Evolutionary conservation across 2,329 filamentous ascomycete genomes (phyloP).

Genomic region (Penicillium crustosum): DNA sequence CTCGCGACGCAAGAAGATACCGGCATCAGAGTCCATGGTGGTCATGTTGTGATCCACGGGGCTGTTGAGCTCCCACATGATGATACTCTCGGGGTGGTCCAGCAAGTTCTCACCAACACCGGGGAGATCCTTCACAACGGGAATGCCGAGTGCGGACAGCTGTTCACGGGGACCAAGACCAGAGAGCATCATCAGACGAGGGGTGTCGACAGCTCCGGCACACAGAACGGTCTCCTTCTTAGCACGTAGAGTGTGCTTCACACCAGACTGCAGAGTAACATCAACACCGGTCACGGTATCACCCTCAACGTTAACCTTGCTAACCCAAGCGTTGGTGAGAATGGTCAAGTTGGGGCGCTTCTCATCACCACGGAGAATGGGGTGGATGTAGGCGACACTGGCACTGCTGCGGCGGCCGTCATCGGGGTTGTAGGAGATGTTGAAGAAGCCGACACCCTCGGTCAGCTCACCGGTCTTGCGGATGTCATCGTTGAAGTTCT

Average conservation of each 20-base stretch:
- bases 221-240: conserved; percentile 76
- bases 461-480: conserved; percentile 68
- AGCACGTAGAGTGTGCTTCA: conserved; percentile 56
- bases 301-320: conserved; percentile 70
- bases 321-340: conserved; percentile 85
- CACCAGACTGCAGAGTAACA: conserved; percentile 63
- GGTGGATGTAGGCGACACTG: conserved; percentile 89
- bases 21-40: conserved; percentile 87
- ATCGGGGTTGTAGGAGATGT: conserved; percentile 86
- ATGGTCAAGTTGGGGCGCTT: conserved; percentile 80
- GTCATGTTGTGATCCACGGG: conserved; percentile 77
- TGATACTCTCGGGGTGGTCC: conserved; percentile 66
- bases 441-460: conserved; percentile 84
- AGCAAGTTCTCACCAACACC: conserved; percentile 65
- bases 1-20: conserved; percentile 82
- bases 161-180: conserved; percentile 54
- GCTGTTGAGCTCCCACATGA: conserved; percentile 76
- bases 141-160: conserved; percentile 53
- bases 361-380: conserved; percentile 80
- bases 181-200: conserved; percentile 62
- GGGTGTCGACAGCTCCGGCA: conserved; percentile 79
- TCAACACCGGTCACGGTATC: conserved; percentile 72
- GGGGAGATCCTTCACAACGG: conserved; percentile 60
- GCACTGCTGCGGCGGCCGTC: conserved; percentile 80
- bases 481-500: conserved; percentile 87